Base-by-base conservation (phyloP, 176 grass and related monocot genomes). In the Oryza officinalis region DNA sequence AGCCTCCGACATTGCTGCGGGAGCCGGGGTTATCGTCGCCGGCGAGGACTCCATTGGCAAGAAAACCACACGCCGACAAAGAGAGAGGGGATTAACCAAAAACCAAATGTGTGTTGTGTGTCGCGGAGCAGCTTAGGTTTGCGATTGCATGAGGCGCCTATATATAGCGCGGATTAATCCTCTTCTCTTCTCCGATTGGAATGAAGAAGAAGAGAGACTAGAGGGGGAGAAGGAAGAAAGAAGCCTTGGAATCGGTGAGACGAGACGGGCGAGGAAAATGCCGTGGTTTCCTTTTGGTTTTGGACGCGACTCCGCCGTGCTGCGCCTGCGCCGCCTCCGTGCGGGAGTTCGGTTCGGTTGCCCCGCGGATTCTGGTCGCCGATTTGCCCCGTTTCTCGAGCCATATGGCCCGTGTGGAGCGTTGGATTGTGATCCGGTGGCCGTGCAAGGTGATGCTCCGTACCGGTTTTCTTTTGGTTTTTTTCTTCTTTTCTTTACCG, bases 11-110 rank as follows among this genome's bases (percentile, higher is more conserved):
- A 84, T 84, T 84, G 82, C 82, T 20, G 4, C 4, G 10, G 72
- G 2, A 57, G 52, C 52, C 28, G 64, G 3, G 73, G 57, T 40
- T 30, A 69, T 20, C 61, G 69, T 17, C 54, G 66, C 80, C 84
- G 84, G 79, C 69, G 84, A 87, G 13, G 84, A 83, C 37, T 90
- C 80, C 84, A 83, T 90, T 72, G 78, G 74, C 67, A 12, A 37
- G 40, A 41, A 41, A 41, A 6, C 25, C 45, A 8, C 47, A 3
- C 47, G 47, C 47, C 3, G 11, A 40, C 27, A 27, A 41, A 11
- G 41, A 27, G 57, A 7, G 6, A 44, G 38, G 88, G 88, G 72
- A 78, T 86, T 86, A 72, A 77, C 52, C 45, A 41, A 10, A 76
- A 64, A 75, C 77, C 72, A 86, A 86, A 86, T 82, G 66, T 47